Evolutionary conservation across 495 filamentous ascomycete species (phyloP).

Genomic region (Pseudotulostoma volvatum): DNA sequence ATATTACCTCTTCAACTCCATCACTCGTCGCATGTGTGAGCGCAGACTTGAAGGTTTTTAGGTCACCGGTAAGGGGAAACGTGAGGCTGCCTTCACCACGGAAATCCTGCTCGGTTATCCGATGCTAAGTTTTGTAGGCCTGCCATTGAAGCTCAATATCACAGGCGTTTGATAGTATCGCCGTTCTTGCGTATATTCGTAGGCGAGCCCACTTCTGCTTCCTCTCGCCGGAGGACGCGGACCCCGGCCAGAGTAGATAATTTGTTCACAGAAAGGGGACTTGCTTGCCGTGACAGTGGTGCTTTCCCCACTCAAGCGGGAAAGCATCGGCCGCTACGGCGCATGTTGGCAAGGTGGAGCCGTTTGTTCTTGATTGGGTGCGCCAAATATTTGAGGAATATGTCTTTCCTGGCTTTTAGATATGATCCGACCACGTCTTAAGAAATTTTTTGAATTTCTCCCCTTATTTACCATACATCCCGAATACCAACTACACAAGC

Average conservation of each 20-base stretch:
- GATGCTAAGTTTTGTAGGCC: conserved; percentile 88
- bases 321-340: conserved; percentile 91
- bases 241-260: conserved; percentile 44
- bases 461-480: too few species aligned
- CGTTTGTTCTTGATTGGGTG: conserved; percentile 92
- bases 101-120: conserved; percentile 95
- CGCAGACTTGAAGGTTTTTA: conserved; percentile 52
- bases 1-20: too few species aligned
- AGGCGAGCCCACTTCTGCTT: conserved; percentile 79
- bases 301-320: conserved; percentile 1
- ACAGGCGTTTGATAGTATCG: conserved; percentile 91
- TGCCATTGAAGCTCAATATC: conserved; percentile 81
- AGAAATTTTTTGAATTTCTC: too few species aligned
- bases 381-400: conserved; percentile 95
- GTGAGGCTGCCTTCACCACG: conserved; percentile 75
- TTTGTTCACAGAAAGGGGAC: too few species aligned
- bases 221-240: conserved; percentile 69
- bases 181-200: conserved; percentile 75
- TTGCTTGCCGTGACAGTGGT: conserved; percentile 13
- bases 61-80: conserved; percentile 77
- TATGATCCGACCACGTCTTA: too few species aligned
- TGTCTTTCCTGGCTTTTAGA: conserved; percentile 97
- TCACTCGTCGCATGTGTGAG: conserved; percentile 27
- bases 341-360: conserved; percentile 96
- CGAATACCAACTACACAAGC: too few species aligned